Evolutionary conservation across 495 filamentous ascomycete species (phyloP), one percentile per base, ranked within the genome.

Genomic region (Talaromyces trachyspermus): DNA sequence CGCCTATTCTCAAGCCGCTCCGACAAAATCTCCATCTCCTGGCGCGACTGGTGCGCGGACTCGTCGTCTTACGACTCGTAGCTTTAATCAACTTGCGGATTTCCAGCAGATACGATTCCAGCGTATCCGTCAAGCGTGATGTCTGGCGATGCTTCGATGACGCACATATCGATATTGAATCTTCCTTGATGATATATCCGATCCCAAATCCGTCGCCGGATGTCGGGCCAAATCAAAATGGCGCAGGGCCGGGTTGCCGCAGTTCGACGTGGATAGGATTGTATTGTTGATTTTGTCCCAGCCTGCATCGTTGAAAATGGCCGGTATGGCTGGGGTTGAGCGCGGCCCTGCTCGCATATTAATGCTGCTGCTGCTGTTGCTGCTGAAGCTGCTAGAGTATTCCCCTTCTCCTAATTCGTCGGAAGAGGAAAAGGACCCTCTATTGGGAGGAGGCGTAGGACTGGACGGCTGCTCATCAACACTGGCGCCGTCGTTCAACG

Each of bases 151-250:
- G 92, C 60, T 95, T 95, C 39, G 83, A 89, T 9, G 80, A 83
- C 0, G 91, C 89, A 62, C 92, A 96, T 61, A 98, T 94, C 25
- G 81, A 87, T 55, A 98, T 84, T 40, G 77, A 75, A 29, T 95
- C 91, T 57, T 95, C 91, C 64, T 98, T 98, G 78, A 98, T 96
- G 56, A 98, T 97, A 65, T 98, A 98, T 10, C 92, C 92, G 46
- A 98, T 95, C 10, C 94, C 92, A 62, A 97, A 97, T 0, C 92
- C 92, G 45, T 97, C 94, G 22, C 84, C 91, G 3, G 85, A 90
- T 0, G 89, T 94, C 3, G 92, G 92, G 0, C 92, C 92, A 64
- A 98, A 98, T 9, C 92, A 56, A 98, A 98, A 39, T 95, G 88
- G 1, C 92, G 84, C 11, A 98, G 77, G n/a, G 86, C 90, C 2